A percentile compares a stretch with the other conserved stretches of the same genome.
phyloP scores from a whole-genome alignment of 768 basidiomycete species.

The Dioszegia crocea region DNA sequence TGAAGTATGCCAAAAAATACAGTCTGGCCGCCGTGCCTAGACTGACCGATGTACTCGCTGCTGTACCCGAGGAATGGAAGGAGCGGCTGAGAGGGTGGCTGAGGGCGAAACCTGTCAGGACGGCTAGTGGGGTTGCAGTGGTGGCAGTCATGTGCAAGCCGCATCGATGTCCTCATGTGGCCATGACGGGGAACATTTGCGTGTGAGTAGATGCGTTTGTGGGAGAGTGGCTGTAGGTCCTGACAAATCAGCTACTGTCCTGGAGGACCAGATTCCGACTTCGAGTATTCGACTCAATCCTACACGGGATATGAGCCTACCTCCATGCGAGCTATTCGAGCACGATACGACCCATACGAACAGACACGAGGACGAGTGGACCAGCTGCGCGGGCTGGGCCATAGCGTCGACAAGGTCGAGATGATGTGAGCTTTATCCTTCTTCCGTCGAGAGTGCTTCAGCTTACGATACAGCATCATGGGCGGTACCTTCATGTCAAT shows the following conservation, averaged over 20 bases:
- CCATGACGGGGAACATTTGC: constrained; percentile 99
- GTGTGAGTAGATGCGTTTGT: constrained; percentile 62
- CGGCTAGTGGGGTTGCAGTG: constrained; percentile 95
- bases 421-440: constrained; percentile 45
- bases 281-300: constrained; percentile 89
- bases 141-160: constrained; percentile 99
- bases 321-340: constrained; percentile 97
- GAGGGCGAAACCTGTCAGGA: constrained; percentile 88
- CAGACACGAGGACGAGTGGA: constrained; percentile 93
- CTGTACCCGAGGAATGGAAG: constrained; percentile 96
- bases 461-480: constrained; percentile 72
- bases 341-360: constrained; percentile 94
- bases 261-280: constrained; percentile 97
- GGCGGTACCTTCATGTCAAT: constrained; percentile 99
- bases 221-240: not conserved
- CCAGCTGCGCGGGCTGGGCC: constrained; percentile 90
- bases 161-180: constrained; percentile 98
- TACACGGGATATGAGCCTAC: constrained; percentile 63
- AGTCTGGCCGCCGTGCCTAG: constrained; percentile 80
- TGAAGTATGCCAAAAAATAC: constrained; percentile 84
- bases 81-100: constrained; percentile 83
- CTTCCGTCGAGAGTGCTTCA: not conserved
- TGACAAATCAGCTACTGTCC: constrained; percentile 73
- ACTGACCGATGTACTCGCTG: constrained; percentile 95
- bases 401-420: constrained; percentile 89